These are phyloP conservation scores for Candida ipomoeae DNA, from an alignment of 805 yeast species.

Conservation along the genomic window DNA sequence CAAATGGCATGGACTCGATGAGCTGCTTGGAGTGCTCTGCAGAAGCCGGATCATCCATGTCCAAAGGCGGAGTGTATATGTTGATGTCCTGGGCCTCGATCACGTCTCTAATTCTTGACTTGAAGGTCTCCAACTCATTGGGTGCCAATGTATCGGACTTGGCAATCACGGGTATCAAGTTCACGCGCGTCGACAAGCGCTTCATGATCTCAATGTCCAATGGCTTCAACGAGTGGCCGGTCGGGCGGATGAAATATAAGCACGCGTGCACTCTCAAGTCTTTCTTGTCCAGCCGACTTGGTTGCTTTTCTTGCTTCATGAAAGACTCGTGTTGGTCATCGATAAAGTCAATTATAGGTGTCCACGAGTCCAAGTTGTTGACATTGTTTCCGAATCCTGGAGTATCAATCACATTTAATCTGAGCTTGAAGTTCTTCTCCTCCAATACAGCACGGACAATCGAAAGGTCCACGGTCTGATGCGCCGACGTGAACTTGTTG, in stretches of 20 bases:
- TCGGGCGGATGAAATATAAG: conserved; percentile 85
- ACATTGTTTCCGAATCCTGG: conserved; percentile 94
- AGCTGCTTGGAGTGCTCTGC: conserved; percentile 77
- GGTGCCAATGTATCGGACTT: conserved; percentile 83
- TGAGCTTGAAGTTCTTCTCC: conserved; percentile 75
- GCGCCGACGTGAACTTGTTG: conserved; percentile 50
- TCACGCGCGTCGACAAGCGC: conserved; percentile 72
- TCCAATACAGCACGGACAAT: conserved; percentile 75
- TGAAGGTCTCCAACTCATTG: conserved; percentile 62
- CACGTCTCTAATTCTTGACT: conserved; percentile 72
- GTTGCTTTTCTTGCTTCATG: conserved; percentile 94
- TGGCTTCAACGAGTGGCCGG: conserved; percentile 84
- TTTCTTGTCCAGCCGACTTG: conserved; percentile 57
- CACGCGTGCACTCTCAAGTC: conserved; percentile 91
- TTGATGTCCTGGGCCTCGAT: conserved; percentile 81
- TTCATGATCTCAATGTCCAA: conserved; percentile 88
- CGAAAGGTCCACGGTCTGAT: conserved; percentile 73
- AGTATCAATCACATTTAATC: conserved; percentile 81
- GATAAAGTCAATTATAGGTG: conserved; percentile 79
- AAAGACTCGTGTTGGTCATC: conserved; percentile 87
- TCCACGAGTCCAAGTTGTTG: conserved; percentile 82
- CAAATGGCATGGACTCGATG: conserved; percentile 84
- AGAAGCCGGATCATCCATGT: conserved; percentile 66
- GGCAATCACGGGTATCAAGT: conserved; percentile 84
- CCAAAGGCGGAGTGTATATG: conserved; percentile 81